These are phyloP conservation scores for Botryotinia narcissicola DNA, from an alignment of 2,329 filamentous ascomycete genomes.

Conservation along the genomic window DNA sequence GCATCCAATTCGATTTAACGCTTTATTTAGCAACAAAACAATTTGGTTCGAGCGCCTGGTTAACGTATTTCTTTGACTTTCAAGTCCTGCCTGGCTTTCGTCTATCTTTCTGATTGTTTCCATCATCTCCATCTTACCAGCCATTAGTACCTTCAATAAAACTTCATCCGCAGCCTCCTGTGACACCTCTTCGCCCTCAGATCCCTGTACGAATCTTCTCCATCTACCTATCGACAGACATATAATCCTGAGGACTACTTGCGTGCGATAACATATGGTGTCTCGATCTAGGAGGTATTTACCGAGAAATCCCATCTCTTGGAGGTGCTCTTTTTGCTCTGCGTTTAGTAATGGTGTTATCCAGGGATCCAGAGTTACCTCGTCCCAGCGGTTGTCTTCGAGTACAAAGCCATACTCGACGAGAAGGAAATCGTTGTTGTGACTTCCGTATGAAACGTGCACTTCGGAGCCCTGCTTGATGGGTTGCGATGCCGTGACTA, in stretches of 20 bases:
- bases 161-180: conserved; percentile 43
- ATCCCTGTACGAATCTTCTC: conserved; percentile 45
- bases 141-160: conserved; percentile 37
- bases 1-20: conserved; percentile 25
- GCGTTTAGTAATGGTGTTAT: conserved; percentile 32
- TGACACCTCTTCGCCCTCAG: conserved; percentile 47
- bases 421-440: conserved; percentile 70
- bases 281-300: conserved; percentile 51
- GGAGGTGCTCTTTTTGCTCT: conserved; percentile 42
- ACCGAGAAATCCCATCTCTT: conserved; percentile 49
- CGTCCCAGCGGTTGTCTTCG: conserved; percentile 35
- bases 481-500: conserved; percentile 47
- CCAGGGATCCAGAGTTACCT: conserved; percentile 34
- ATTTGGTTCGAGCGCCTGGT: conserved; percentile 33
- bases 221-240: conserved; percentile 43
- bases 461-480: conserved; percentile 63
- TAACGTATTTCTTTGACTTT: conserved; percentile 28
- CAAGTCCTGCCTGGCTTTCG: conserved; percentile 23
- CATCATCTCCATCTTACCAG: conserved; percentile 19
- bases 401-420: conserved; percentile 55
- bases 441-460: conserved; percentile 66
- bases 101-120: conserved; percentile 21
- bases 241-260: conserved; percentile 50
- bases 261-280: conserved; percentile 54
- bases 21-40: conserved; percentile 23